Conservation (phyloP, 192 early-diverging fungal species). For the Podila epigama region DNA sequence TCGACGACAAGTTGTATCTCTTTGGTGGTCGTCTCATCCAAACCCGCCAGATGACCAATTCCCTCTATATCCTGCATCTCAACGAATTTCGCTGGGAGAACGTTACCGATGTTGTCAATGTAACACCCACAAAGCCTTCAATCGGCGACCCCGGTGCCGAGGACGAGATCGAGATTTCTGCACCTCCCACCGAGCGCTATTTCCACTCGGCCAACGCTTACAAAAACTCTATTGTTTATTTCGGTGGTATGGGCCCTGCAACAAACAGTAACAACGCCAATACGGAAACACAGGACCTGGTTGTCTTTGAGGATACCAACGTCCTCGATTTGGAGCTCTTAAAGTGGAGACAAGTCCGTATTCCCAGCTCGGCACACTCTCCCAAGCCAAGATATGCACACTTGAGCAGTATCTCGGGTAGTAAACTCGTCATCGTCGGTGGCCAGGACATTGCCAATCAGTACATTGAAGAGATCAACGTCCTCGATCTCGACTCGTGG, state of each 20-base stretch:
- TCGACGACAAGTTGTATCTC: slow-evolving; percentile 68
- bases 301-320: slow-evolving; percentile 74
- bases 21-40: slow-evolving; percentile 79
- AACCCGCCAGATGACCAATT: slow-evolving; percentile 74
- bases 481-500: slow-evolving; percentile 73
- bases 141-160: slow-evolving; percentile 49
- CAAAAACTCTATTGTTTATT: slow-evolving; percentile 70
- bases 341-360: slow-evolving; percentile 65
- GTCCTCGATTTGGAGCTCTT: slow-evolving; percentile 73
- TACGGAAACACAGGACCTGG: slow-evolving; percentile 50
- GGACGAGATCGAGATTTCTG: slow-evolving; percentile 27
- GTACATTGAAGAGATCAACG: slow-evolving; percentile 82
- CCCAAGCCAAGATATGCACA: slow-evolving; percentile 83
- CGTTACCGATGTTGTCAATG: slow-evolving; percentile 49
- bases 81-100: slow-evolving; percentile 66
- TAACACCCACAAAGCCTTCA: slow-evolving; percentile 31
- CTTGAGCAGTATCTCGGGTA: slow-evolving; percentile 70
- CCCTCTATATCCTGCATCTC: slow-evolving; percentile 71
- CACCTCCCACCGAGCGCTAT: slow-evolving; percentile 65
- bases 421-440: slow-evolving; percentile 72
- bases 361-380: slow-evolving; percentile 51
- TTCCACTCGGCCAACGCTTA: slow-evolving; percentile 83
- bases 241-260: slow-evolving; percentile 84
- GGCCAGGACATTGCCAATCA: slow-evolving; percentile 81
- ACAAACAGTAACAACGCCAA: slow-evolving; percentile 50